Conservation (phyloP, 371 early-diverging fungal genomes). For the Lichtheimia ornata region DNA sequence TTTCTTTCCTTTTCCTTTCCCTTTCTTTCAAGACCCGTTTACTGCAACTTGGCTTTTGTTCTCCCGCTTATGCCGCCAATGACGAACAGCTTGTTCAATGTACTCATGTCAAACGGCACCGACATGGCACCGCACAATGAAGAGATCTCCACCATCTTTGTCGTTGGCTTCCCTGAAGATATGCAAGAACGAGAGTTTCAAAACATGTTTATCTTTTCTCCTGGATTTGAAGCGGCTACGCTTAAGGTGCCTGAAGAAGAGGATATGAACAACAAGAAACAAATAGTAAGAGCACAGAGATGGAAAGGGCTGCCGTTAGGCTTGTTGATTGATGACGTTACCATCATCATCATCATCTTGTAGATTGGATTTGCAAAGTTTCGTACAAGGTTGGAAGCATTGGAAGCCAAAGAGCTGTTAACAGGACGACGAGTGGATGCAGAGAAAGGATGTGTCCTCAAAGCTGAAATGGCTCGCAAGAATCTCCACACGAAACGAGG, state of each 20-base stretch:
- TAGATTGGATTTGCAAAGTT: slow-evolving; percentile 94
- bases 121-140: slow-evolving; percentile 20
- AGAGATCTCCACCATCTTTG: slow-evolving; percentile 90
- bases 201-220: slow-evolving; percentile 93
- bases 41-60: not conserved
- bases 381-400: slow-evolving; percentile 77
- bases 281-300: not conserved
- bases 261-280: slow-evolving; percentile 31
- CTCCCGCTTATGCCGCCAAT: not conserved
- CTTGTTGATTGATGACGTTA: slow-evolving; percentile 5
- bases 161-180: slow-evolving; percentile 95
- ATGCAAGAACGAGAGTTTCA: slow-evolving; percentile 95
- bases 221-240: slow-evolving; percentile 92
- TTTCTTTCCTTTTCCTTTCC: not conserved
- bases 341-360: not conserved
- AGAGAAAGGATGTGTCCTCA: slow-evolving; percentile 47
- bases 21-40: no score
- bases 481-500: slow-evolving; percentile 43
- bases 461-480: slow-evolving; percentile 50
- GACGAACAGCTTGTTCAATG: not conserved
- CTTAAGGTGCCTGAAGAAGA: slow-evolving; percentile 75
- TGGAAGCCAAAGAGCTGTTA: slow-evolving; percentile 81
- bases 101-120: not conserved
- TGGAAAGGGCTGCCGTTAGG: not conserved
- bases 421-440: slow-evolving; percentile 87